phyloP scores from a whole-genome alignment of 2,329 filamentous ascomycete genomes.

The Trichoderma sp. region DNA sequence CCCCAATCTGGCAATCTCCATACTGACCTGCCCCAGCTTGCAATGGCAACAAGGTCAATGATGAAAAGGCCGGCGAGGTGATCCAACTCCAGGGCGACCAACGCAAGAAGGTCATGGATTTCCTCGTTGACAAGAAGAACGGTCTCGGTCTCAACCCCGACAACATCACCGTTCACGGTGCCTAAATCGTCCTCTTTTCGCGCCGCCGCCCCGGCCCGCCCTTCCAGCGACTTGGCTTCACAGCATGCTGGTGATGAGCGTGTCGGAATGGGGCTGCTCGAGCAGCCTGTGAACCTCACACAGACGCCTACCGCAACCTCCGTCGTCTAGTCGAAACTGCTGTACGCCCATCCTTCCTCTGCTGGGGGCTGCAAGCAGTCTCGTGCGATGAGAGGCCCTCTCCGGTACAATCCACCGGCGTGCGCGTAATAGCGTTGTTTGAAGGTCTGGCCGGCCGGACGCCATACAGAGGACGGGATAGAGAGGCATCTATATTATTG shows the following conservation, averaged over 20 bases:
- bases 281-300: conserved; percentile 29
- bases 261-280: conserved; percentile 29
- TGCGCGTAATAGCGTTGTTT: conserved; percentile 21
- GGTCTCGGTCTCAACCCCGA: conserved; percentile 91
- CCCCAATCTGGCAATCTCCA: background rate
- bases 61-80: conserved; percentile 97
- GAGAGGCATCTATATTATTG: conserved; percentile 3
- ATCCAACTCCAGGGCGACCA: conserved; percentile 99
- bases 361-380: conserved; percentile 16
- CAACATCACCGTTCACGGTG: conserved; percentile 84
- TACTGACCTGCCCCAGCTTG: conserved; percentile 56
- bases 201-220: conserved; percentile 43
- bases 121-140: conserved; percentile 93
- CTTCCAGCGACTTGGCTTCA: conserved; percentile 34
- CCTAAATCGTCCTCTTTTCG: conserved; percentile 41
- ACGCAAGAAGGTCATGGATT: conserved; percentile 97
- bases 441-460: conserved; percentile 26
- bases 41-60: conserved; percentile 99
- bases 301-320: conserved; percentile 12
- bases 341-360: background rate
- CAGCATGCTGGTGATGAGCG: conserved; percentile 34
- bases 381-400: conserved; percentile 25
- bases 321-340: background rate
- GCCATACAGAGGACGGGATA: conserved; percentile 2
- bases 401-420: background rate